Evolutionary conservation across 306 rosid genomes (phyloP), one percentile per base, ranked within the genome.

Genomic region (Medicago truncatula): DNA sequence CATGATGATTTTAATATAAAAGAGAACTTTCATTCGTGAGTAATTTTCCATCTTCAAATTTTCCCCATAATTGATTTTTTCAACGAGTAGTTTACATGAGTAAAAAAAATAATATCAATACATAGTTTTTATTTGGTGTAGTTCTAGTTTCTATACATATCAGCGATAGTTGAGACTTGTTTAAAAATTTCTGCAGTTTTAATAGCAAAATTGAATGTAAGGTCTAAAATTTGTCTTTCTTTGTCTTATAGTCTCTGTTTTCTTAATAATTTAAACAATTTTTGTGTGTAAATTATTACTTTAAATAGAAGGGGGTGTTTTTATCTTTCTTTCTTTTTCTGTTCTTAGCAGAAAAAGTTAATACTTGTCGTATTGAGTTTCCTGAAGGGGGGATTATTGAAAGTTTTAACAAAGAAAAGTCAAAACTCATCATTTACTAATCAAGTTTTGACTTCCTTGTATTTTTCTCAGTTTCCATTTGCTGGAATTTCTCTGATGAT

Each of bases 1-100:
- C 23, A 17, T 17, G 67, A n/a, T 63, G 73, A 64, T 64, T 79
- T 63, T 62, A 65, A 25, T 25, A 25, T 20, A 56, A 57, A 61
- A 8, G 18, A 73, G 15, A 15, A 63, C n/a, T 15, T 23, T 40
- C 28, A 23, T 23, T 23, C 28, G 3, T 23, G 28, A 1, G 28
- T 23, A 23, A 23, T 23, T 23, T 23, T 23, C 28, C 28, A 23
- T 23, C 28, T 23, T 23, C 28, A 23, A 23, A 23, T 23, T 23
- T 23, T 23, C 28, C 28, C 1, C 28, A 23, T 23, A 23, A 2
- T 23, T 23, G 28, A 23, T 1, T 23, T 23, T 23, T 23, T 23
- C 28, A 23, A 23, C 28, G 1, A 23, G 3, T 23, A 23, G 28
- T 23, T 23, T 23, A 1, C 2, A 23, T 23, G 28, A 23, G 28